Conservation (phyloP, 1,139 yeast species). For the Hemisphaericaspora subhashii region DNA sequence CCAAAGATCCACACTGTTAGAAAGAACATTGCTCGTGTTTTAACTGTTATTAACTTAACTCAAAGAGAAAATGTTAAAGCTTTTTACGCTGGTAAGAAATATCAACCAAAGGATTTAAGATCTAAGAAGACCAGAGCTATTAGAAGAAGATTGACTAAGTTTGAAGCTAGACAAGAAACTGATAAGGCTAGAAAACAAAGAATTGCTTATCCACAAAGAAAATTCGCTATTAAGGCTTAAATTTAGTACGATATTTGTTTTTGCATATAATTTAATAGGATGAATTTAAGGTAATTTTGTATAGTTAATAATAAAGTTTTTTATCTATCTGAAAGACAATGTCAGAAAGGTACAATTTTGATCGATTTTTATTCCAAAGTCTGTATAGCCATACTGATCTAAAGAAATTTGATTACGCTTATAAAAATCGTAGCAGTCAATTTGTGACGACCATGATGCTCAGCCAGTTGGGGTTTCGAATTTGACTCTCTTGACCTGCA, state of each 20-base stretch:
- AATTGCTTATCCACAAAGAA: conserved; percentile 97
- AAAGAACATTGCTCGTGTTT: conserved; percentile 97
- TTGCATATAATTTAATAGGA: conserved; percentile 1
- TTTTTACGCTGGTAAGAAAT: conserved; percentile 95
- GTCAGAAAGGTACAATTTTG: too few species aligned
- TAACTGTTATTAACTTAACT: conserved; percentile 94
- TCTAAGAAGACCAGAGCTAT: conserved; percentile 99
- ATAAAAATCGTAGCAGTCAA: too few species aligned
- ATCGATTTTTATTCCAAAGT: too few species aligned
- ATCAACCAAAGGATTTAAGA: conserved; percentile 98
- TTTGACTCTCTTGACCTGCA: too few species aligned
- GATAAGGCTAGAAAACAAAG: conserved; percentile 89
- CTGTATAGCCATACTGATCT: too few species aligned
- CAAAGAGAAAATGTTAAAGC: conserved; percentile 96
- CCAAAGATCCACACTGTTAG: conserved; percentile 96
- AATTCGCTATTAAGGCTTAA: conserved; percentile 98
- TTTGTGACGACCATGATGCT: too few species aligned
- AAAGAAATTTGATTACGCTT: neutral
- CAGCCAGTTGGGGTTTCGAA: too few species aligned
- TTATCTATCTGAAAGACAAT: neutral
- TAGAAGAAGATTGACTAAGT: conserved; percentile 93
- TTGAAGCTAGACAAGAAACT: conserved; percentile 81
- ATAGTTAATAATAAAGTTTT: conserved; percentile 6
- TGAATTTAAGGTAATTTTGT: conserved; percentile 4
- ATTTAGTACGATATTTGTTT: conserved; percentile 11